A percentile compares a stretch with the other conserved stretches of the same genome.
Evolutionary conservation across 371 early-diverging fungal species (phyloP).

Genomic region (Lichtheimia corymbifera): DNA sequence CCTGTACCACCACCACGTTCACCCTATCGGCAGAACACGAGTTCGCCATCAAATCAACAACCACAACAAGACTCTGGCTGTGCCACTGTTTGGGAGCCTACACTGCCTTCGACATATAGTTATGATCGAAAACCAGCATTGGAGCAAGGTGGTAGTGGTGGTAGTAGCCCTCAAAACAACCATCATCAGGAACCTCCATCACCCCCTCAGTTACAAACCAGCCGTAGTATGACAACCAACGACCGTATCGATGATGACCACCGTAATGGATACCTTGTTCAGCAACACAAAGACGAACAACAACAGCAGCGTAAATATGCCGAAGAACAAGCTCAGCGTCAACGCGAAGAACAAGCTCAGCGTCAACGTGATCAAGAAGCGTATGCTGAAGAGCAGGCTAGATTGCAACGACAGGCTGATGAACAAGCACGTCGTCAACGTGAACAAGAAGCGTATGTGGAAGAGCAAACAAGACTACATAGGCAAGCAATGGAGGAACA

Average conservation of each 20-base stretch:
- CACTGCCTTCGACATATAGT: conserved; percentile 13
- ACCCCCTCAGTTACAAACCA: not conserved
- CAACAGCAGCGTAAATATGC: not conserved
- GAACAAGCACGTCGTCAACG: not conserved
- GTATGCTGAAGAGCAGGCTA: not conserved
- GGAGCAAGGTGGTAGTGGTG: not conserved
- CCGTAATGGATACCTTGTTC: conserved; percentile 3
- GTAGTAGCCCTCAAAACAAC: not conserved
- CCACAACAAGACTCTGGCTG: not conserved
- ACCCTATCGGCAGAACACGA: conserved; percentile 34
- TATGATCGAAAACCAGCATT: conserved; percentile 8
- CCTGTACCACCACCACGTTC: conserved; percentile 48
- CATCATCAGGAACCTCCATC: not conserved
- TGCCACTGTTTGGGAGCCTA: conserved; percentile 17
- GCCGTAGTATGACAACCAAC: too few species aligned
- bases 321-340: not conserved
- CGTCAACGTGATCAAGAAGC: too few species aligned
- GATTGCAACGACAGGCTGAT: not conserved
- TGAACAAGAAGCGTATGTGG: too few species aligned
- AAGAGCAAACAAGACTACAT: not conserved
- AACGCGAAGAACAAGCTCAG: not conserved
- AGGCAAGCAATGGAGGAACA: not conserved
- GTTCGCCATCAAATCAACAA: too few species aligned
- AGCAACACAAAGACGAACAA: conserved; percentile 3
- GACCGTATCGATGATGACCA: not conserved